These are phyloP conservation scores for Rutstroemia sp. DNA, from an alignment of 2,329 filamentous ascomycete species.

Conservation along the genomic window DNA sequence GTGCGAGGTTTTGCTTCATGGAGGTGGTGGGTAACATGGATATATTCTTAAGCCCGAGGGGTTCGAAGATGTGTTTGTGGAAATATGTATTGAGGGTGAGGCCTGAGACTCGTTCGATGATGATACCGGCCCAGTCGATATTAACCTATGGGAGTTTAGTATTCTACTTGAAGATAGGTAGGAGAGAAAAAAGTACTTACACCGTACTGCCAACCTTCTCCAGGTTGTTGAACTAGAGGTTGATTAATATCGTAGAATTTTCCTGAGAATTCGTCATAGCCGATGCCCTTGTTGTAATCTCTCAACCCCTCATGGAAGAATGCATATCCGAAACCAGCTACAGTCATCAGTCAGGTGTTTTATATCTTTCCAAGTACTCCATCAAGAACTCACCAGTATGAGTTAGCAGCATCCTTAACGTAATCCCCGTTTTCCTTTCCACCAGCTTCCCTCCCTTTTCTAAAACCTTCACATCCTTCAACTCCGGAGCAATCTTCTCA, in stretches of 20 bases:
- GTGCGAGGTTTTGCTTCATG: too few species aligned
- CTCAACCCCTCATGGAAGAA: constrained; percentile 42
- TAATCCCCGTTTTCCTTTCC: constrained; percentile 33
- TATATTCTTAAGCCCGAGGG: constrained; percentile 28
- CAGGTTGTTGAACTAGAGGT: constrained; percentile 53
- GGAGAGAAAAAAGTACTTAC: constrained; percentile 2
- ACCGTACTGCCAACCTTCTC: constrained; percentile 40
- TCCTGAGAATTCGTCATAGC: constrained; percentile 19
- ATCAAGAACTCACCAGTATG: too few species aligned
- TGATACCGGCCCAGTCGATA: constrained; percentile 46
- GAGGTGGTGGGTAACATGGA: too few species aligned
- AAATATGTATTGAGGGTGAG: constrained; percentile 40
- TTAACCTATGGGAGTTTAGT: constrained; percentile 31
- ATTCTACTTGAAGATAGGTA: background rate
- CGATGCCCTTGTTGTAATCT: constrained; percentile 41
- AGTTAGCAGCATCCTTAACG: too few species aligned
- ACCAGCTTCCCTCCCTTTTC: constrained; percentile 29
- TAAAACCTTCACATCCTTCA: constrained; percentile 41
- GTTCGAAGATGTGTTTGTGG: constrained; percentile 38
- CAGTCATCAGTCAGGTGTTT: constrained; percentile 50
- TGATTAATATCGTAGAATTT: constrained; percentile 12
- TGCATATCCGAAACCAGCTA: constrained; percentile 47
- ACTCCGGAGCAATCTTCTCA: constrained; percentile 41
- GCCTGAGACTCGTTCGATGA: constrained; percentile 38
- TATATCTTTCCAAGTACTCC: too few species aligned